Conservation (phyloP, 257 asterid species). For the Salvia rosmarinus region DNA sequence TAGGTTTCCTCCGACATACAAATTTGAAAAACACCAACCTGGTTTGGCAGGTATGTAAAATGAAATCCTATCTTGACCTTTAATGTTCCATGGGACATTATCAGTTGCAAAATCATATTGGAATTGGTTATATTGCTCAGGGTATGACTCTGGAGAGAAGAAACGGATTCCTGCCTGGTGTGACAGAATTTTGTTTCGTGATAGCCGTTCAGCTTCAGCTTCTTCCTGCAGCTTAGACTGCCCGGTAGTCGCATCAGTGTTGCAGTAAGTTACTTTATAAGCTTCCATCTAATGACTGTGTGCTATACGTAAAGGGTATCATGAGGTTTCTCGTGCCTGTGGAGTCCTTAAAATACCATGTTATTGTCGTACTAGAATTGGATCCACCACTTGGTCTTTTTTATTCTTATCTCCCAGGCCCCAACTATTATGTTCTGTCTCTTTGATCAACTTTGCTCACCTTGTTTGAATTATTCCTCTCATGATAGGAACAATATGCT, state of each 20-base stretch:
- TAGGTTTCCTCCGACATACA: slow-evolving; percentile 93
- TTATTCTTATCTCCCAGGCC: neutral
- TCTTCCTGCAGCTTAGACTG: slow-evolving; percentile 87
- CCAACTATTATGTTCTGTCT: neutral
- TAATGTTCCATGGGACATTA: neutral
- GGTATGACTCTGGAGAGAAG: slow-evolving; percentile 99
- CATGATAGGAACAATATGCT: neutral
- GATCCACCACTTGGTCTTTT: neutral
- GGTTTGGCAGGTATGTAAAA: slow-evolving; percentile 83
- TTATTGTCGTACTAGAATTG: neutral
- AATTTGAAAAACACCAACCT: slow-evolving; percentile 85
- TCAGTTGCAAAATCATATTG: slow-evolving; percentile 29
- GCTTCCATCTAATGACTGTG: neutral
- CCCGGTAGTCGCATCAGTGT: slow-evolving; percentile 77
- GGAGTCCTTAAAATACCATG: neutral
- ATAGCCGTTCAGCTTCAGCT: slow-evolving; percentile 67
- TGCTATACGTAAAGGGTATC: neutral
- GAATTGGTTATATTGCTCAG: slow-evolving; percentile 45
- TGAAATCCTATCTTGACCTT: slow-evolving; percentile 17
- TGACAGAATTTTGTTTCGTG: slow-evolving; percentile 93
- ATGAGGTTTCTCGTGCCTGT: neutral
- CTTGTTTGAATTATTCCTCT: neutral
- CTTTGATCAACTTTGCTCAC: neutral
- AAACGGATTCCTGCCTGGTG: slow-evolving; percentile 99
- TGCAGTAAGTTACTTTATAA: slow-evolving; percentile 64